phyloP scores from a whole-genome alignment of 495 filamentous ascomycete species.

The Daldinia concentrica region DNA sequence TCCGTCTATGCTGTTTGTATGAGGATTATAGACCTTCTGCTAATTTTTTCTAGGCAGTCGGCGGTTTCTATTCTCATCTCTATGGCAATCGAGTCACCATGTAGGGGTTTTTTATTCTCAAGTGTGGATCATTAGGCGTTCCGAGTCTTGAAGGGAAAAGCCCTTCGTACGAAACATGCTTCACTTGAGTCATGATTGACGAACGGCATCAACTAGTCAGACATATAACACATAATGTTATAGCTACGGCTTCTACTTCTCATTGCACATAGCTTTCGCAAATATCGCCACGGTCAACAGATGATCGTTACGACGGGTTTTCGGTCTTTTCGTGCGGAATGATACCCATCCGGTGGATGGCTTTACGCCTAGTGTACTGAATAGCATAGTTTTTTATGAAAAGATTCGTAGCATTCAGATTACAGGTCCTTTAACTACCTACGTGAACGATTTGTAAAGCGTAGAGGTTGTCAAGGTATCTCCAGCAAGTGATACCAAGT shows the following conservation, averaged over 20 bases:
- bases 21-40: neutral
- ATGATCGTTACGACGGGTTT: constrained; percentile 22
- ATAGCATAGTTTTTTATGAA: constrained; percentile 21
- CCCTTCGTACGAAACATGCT: neutral
- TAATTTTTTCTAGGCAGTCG: neutral
- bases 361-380: constrained; percentile 32
- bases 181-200: constrained; percentile 6
- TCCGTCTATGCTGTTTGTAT: constrained; percentile 8
- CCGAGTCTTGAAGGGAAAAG: neutral
- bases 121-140: constrained; percentile 4
- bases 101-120: neutral
- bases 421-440: neutral
- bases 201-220: neutral
- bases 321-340: constrained; percentile 36
- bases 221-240: constrained; percentile 14
- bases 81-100: neutral
- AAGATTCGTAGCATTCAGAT: neutral
- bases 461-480: too few species aligned
- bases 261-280: constrained; percentile 33
- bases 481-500: too few species aligned
- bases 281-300: constrained; percentile 15
- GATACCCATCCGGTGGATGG: constrained; percentile 39
- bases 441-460: too few species aligned
- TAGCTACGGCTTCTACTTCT: neutral
- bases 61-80: neutral